Base-by-base conservation (phyloP, 257 asterid genomes). In the Ehretia macrophylla region DNA sequence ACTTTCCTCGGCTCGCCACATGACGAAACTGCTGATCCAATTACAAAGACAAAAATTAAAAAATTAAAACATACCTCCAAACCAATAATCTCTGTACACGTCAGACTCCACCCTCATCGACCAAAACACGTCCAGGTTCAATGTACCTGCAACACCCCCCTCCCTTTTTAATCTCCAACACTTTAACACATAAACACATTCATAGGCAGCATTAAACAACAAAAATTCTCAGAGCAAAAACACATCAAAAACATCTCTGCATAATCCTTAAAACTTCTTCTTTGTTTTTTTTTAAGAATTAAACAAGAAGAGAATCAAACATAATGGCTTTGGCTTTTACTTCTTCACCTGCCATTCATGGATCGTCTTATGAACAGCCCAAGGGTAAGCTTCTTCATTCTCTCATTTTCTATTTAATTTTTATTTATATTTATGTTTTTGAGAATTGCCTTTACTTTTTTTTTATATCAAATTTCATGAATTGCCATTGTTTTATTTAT, bases 81-180 rank as follows among this genome's bases (percentile, higher is more conserved):
- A 0, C 84, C 84, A 83, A 79, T 79, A 65, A 70, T 0, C 1
- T 10, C 0, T 0, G 14, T 79, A 73, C 88, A 84, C 74, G 69
- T 86, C 64, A 55, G 51, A 38, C 16, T 37, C 12, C 11, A 42
- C 21, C 14, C 21, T 27, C 11, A 19, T 53, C 8, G 17, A 75
- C 77, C 0, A 47, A 73, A 87, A 59, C 57, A 66, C 83, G 91
- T 85, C 95, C 79, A 87, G 73, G 73, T 85, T 83, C 96, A 81
- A 77, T 83, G 96, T 69, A 87, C 72, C 87, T 77, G 55, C 9
- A 32, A 5, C 8, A 39, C 75, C 61, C 51, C 16, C 68, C 65
- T 12, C 19, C 69, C 64, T 48, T 60, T 61, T 56, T 55, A 52
- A 1, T 61, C 40, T 47, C 69, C 55, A 46, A 45, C 66, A 23